These are phyloP conservation scores for Aspergillus eucalypticola DNA, from an alignment of 2,329 filamentous ascomycete species.

Conservation along the genomic window DNA sequence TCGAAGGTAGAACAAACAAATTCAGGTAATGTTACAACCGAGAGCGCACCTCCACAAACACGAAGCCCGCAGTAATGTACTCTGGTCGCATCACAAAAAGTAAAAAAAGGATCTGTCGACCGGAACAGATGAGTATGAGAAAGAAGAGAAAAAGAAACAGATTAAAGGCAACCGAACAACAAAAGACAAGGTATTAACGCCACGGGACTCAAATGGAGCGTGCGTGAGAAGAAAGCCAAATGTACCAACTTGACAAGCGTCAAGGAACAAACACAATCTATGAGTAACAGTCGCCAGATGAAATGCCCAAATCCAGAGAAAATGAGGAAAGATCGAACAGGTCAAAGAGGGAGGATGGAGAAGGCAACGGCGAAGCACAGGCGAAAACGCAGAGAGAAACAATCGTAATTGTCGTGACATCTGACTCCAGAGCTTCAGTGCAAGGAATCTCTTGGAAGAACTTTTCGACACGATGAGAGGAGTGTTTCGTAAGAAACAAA, in stretches of 20 bases:
- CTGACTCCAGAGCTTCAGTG: conserved; percentile 21
- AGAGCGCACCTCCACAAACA: conserved; percentile 3
- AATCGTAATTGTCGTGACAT: conserved; percentile 42
- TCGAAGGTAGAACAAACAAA: conserved; percentile 9
- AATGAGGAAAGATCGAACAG: conserved; percentile 30
- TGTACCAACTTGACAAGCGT: conserved; percentile 33
- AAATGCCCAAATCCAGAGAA: conserved; percentile 37
- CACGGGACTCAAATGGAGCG: conserved; percentile 23
- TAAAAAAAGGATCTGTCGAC: conserved; percentile 20
- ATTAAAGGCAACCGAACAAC: conserved; percentile 25
- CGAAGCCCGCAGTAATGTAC: conserved; percentile 7
- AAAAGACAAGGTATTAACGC: conserved; percentile 30
- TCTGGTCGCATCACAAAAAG: conserved; percentile 15
- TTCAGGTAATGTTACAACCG: conserved; percentile 11
- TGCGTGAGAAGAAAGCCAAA: conserved; percentile 27
- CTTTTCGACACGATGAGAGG: conserved; percentile 20
- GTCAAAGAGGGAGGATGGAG: conserved; percentile 31
- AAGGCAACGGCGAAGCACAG: conserved; percentile 23
- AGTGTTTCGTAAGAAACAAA: conserved; percentile 15
- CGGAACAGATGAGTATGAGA: conserved; percentile 27
- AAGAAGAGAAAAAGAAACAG: conserved; percentile 29
- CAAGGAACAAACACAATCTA: conserved; percentile 39
- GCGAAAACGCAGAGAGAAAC: conserved; percentile 34
- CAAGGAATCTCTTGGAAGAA: conserved; percentile 19
- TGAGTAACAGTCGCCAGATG: conserved; percentile 39